Evolutionary conservation across 1,139 yeast species (phyloP).

Genomic region (Taphrina communis): DNA sequence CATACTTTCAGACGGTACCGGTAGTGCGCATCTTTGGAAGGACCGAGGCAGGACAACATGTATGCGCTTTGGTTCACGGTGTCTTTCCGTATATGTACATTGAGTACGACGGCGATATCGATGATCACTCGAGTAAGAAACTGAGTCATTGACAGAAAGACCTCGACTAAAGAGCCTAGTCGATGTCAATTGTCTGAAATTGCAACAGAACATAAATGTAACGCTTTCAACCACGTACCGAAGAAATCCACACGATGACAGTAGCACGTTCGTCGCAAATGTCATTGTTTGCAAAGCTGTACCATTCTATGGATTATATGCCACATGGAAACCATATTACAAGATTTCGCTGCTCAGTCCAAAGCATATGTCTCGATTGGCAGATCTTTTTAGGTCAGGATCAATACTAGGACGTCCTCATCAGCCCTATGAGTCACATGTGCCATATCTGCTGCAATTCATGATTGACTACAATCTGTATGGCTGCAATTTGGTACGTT

Average conservation of each 20-base stretch:
- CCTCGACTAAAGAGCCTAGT: conserved; percentile 17
- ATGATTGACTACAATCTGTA: conserved; percentile 79
- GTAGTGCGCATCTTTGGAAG: conserved; percentile 78
- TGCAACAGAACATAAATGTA: conserved; percentile 48
- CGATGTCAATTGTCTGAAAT: conserved; percentile 26
- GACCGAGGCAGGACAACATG: conserved; percentile 61
- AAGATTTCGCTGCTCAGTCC: conserved; percentile 76
- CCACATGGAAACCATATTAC: conserved; percentile 67
- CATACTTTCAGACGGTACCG: conserved; percentile 55
- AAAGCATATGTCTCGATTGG: conserved; percentile 61
- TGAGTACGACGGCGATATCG: conserved; percentile 57
- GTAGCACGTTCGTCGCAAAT: conserved; percentile 63
- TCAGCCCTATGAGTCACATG: conserved; percentile 76
- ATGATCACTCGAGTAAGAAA: conserved; percentile 47
- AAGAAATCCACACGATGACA: conserved; percentile 49
- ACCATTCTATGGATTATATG: conserved; percentile 82
- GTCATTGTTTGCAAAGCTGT: conserved; percentile 73
- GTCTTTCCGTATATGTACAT: conserved; percentile 80
- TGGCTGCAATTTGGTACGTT: conserved; percentile 78
- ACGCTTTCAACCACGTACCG: conserved; percentile 50
- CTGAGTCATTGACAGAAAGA: neutral
- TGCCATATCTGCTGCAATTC: conserved; percentile 78
- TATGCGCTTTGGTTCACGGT: conserved; percentile 78
- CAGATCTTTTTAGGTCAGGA: conserved; percentile 65
- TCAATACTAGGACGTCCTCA: conserved; percentile 52